Conservation (phyloP, 176 grass and related monocot species). For the Cymbopogon citratus region DNA sequence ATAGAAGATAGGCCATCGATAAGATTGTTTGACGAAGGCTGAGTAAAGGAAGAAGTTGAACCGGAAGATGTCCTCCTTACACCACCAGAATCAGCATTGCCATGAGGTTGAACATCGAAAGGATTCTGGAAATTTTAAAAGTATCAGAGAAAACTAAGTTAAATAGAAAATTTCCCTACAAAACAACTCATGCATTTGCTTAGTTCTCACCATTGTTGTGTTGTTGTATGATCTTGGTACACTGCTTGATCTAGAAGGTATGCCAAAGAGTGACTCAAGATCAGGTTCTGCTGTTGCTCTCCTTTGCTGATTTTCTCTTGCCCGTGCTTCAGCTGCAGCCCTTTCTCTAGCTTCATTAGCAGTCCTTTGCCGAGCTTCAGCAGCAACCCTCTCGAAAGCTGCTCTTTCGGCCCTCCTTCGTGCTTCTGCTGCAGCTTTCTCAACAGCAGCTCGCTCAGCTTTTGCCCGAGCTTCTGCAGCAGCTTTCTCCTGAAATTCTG, state of each 20-base stretch:
- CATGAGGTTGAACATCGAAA: conserved; percentile 55
- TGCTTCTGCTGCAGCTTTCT: conserved; percentile 49
- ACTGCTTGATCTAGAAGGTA: conserved; percentile 46
- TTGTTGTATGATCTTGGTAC: conserved; percentile 42
- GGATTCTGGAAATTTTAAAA: conserved; percentile 46
- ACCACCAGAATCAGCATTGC: conserved; percentile 22
- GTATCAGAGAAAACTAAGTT: not conserved
- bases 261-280: conserved; percentile 63
- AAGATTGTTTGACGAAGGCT: conserved; percentile 55
- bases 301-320: conserved; percentile 40
- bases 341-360: conserved; percentile 42
- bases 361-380: conserved; percentile 52
- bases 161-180: not conserved
- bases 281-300: conserved; percentile 39
- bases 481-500: conserved; percentile 36
- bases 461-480: conserved; percentile 37
- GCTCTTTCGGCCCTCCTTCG: conserved; percentile 44
- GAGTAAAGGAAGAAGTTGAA: conserved; percentile 31
- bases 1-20: conserved; percentile 69
- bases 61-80: conserved; percentile 32
- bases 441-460: conserved; percentile 41
- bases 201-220: conserved; percentile 18
- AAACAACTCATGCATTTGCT: not conserved
- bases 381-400: conserved; percentile 32
- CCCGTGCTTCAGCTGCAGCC: conserved; percentile 37